Evolutionary conservation across 2,329 filamentous ascomycete species (phyloP).

Genomic region (Periglandula ipomoeae): DNA sequence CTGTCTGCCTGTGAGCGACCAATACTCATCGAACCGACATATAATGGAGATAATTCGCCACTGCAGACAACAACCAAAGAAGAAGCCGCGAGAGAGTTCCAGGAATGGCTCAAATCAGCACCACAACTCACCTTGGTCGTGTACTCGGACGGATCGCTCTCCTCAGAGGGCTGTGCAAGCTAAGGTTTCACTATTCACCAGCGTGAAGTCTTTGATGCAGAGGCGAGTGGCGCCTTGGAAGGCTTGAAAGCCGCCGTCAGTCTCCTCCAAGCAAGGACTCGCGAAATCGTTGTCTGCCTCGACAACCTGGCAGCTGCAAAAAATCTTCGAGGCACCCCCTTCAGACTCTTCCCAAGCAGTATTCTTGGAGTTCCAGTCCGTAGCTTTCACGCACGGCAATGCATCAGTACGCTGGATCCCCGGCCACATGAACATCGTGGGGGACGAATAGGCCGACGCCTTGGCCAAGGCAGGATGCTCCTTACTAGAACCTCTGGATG

Average conservation of each 20-base stretch:
- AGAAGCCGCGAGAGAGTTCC: constrained; percentile 8
- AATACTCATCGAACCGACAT: neutral
- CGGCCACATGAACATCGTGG: too few relatives aligned
- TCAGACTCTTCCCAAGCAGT: too few relatives aligned
- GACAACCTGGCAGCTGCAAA: too few relatives aligned
- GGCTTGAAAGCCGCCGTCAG: constrained; percentile 8
- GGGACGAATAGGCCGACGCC: too few relatives aligned
- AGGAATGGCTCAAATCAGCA: constrained; percentile 4
- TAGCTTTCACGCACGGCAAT: too few relatives aligned
- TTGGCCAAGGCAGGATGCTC: too few relatives aligned
- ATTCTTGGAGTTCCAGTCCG: too few relatives aligned
- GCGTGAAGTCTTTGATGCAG: constrained; percentile 11
- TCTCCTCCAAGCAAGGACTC: too few relatives aligned
- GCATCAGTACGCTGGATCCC: too few relatives aligned
- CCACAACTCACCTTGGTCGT: constrained; percentile 6
- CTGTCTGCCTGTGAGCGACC: constrained; percentile 5
- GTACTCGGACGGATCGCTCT: constrained; percentile 10
- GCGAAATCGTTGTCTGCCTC: too few relatives aligned
- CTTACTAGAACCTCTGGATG: too few relatives aligned
- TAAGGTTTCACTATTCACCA: constrained; percentile 10
- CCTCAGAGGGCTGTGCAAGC: constrained; percentile 3
- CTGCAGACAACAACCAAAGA: constrained; percentile 9
- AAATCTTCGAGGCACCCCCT: too few relatives aligned
- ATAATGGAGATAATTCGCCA: neutral
- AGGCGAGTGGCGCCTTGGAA: constrained; percentile 10